Percentiles rank a stretch among this genome's conserved stretches.
These are phyloP conservation scores for Xylaria grammica DNA, from an alignment of 495 filamentous ascomycete genomes.

Conservation along the genomic window DNA sequence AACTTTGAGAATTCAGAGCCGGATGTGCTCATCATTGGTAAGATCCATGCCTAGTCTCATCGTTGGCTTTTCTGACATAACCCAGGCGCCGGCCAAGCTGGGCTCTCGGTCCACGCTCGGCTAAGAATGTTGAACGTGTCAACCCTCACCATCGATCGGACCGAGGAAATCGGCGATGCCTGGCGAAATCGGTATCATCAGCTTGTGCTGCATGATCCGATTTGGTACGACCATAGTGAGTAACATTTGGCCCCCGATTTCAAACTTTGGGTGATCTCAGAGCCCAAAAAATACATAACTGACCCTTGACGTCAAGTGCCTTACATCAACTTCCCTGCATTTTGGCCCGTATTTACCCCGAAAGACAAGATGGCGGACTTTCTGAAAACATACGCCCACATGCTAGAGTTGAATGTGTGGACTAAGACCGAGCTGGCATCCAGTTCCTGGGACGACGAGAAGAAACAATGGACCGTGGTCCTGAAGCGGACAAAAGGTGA, in stretches of 20 bases:
- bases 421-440: conserved; percentile 58
- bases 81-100: conserved; percentile 61
- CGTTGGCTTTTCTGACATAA: not conserved
- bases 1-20: conserved; percentile 65
- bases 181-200: conserved; percentile 73
- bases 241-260: conserved; percentile 45
- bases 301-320: conserved; percentile 10
- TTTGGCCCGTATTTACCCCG: conserved; percentile 75
- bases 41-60: conserved; percentile 24
- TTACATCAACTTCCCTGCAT: conserved; percentile 64
- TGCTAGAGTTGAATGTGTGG: conserved; percentile 83
- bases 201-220: conserved; percentile 74
- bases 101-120: conserved; percentile 69
- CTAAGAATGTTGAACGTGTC: conserved; percentile 73
- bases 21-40: conserved; percentile 70
- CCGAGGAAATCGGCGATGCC: conserved; percentile 72
- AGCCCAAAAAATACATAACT: not conserved
- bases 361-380: conserved; percentile 84
- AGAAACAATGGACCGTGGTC: conserved; percentile 65
- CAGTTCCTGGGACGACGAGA: conserved; percentile 58
- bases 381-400: conserved; percentile 73
- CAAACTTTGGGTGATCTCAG: not conserved
- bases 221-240: conserved; percentile 78
- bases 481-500: conserved; percentile 56
- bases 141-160: conserved; percentile 68